These are phyloP conservation scores for Erythrobasidium hasegawianum DNA, from an alignment of 1,284 basidiomycete genomes.

Conservation along the genomic window DNA sequence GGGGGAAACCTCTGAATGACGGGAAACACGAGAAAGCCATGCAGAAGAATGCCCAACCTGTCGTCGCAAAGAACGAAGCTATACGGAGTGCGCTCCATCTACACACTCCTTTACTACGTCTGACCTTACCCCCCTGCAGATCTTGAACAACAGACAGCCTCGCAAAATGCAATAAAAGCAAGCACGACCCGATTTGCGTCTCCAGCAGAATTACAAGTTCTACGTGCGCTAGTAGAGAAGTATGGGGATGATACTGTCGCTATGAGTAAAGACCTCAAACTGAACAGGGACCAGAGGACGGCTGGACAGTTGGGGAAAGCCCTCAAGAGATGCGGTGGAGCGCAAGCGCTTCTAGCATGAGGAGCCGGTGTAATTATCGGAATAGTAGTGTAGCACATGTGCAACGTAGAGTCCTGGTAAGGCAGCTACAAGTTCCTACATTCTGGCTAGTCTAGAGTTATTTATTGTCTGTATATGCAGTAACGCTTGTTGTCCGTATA, in stretches of 20 bases:
- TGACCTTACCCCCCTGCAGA: slow-evolving; percentile 3
- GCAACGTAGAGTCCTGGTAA: too few species aligned
- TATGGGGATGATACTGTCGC: slow-evolving; percentile 68
- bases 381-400: too few species aligned
- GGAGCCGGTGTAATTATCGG: too few species aligned
- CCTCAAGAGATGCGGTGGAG: slow-evolving; percentile 14
- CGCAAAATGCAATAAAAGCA: slow-evolving; percentile 4
- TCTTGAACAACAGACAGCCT: slow-evolving; percentile 3
- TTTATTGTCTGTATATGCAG: too few species aligned
- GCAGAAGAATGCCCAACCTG: slow-evolving; percentile 8
- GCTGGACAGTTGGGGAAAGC: slow-evolving; percentile 65
- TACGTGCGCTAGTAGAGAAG: slow-evolving; percentile 64
- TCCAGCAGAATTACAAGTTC: slow-evolving; percentile 60
- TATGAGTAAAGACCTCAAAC: slow-evolving; percentile 74
- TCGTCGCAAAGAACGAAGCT: slow-evolving; percentile 21
- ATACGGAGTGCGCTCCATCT: slow-evolving; percentile 13
- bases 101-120: neutral
- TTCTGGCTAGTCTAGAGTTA: too few species aligned
- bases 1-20: slow-evolving; percentile 27
- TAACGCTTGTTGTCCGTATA: too few species aligned
- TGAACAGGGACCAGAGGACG: slow-evolving; percentile 83
- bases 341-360: neutral
- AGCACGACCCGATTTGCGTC: slow-evolving; percentile 18
- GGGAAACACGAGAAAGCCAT: slow-evolving; percentile 7
- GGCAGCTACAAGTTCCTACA: too few species aligned